Conservation (phyloP, 345 rosid species). For the Citrus maxima region DNA sequence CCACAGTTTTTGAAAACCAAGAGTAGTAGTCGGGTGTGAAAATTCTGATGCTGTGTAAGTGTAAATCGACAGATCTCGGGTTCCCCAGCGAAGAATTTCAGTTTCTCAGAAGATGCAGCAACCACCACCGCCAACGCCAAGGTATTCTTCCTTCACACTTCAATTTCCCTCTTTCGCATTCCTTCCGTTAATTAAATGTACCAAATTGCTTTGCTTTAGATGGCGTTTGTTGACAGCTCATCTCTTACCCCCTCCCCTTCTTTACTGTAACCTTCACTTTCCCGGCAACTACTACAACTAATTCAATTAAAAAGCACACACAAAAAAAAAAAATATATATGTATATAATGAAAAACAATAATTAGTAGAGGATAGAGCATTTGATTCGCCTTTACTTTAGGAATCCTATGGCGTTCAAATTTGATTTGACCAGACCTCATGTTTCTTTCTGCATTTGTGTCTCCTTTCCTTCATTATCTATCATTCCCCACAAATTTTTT, state of each 20-base stretch:
- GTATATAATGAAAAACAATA: too few species aligned
- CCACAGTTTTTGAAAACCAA: background rate
- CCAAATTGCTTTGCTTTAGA: background rate
- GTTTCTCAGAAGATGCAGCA: constrained; percentile 19
- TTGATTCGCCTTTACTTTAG: constrained; percentile 12
- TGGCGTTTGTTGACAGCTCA: background rate
- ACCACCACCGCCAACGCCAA: constrained; percentile 12
- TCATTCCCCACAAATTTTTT: too few species aligned
- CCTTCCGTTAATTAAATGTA: background rate
- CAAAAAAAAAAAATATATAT: too few species aligned
- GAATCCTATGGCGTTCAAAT: constrained; percentile 41
- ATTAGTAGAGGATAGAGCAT: too few species aligned
- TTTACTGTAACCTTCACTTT: constrained; percentile 6
- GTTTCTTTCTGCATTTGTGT: background rate
- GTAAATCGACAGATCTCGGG: constrained; percentile 37
- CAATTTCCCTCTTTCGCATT: background rate
- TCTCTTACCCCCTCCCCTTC: background rate
- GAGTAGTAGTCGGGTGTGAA: background rate
- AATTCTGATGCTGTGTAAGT: constrained; percentile 2
- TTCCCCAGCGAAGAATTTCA: constrained; percentile 26
- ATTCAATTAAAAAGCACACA: background rate
- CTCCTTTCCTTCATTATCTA: background rate
- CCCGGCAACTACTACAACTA: background rate
- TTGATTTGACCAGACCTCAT: constrained; percentile 1
- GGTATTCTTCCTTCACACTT: background rate